Evolutionary conservation across 106 monocot genomes (phyloP).

Genomic region (Dendrobium huoshanense): DNA sequence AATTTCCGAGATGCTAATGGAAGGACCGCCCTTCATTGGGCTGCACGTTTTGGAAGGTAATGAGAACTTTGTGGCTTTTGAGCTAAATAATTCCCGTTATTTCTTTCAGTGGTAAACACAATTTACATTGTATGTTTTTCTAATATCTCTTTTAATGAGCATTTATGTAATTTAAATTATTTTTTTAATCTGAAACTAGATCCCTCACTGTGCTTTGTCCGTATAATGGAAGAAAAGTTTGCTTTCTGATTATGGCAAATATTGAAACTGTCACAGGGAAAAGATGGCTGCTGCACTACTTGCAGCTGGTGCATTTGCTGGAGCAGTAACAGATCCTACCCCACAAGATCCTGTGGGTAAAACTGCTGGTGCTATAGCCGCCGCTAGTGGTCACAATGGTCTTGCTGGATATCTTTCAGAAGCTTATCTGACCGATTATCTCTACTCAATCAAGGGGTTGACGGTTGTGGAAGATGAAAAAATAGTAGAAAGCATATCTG

Average conservation of each 20-base stretch:
- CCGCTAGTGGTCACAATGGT: conserved; percentile 48
- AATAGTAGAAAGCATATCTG: conserved; percentile 43
- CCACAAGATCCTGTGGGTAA: conserved; percentile 53
- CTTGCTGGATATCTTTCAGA: conserved; percentile 86
- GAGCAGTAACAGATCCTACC: conserved; percentile 60
- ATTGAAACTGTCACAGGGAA: conserved; percentile 36
- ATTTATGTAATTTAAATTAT: background rate
- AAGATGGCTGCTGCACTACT: conserved; percentile 67
- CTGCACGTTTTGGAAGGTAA: conserved; percentile 92
- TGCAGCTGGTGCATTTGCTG: conserved; percentile 63
- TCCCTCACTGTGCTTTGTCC: no score
- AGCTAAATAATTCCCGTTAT: background rate
- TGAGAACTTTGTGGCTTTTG: background rate
- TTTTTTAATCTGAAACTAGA: no score
- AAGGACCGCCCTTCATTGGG: conserved; percentile 99
- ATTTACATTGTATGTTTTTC: background rate
- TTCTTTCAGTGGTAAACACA: background rate
- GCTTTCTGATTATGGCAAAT: background rate
- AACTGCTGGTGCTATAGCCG: conserved; percentile 53
- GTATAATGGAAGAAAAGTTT: no score
- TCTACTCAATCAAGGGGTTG: conserved; percentile 36
- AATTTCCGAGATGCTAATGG: conserved; percentile 89
- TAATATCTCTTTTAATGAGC: background rate
- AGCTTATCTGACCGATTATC: conserved; percentile 44
- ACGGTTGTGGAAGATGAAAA: conserved; percentile 28